These are phyloP conservation scores for Gastrolobium bilobum DNA, from an alignment of 306 rosid species.

Conservation along the genomic window DNA sequence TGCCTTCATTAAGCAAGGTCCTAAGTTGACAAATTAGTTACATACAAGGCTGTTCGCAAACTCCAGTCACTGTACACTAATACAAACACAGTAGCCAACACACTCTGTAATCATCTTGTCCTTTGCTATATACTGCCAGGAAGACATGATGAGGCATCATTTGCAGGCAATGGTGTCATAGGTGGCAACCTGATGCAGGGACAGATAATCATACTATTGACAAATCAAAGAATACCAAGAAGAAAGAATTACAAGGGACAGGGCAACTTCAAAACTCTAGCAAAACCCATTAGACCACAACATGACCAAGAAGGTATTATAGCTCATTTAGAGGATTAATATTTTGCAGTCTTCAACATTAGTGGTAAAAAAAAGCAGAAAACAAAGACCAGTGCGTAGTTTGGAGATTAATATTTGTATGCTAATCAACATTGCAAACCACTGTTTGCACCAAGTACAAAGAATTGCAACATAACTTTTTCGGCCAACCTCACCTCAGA, in stretches of 20 bases:
- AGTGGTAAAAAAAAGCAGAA: background rate
- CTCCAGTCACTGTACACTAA: too few species aligned
- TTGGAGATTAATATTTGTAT: background rate
- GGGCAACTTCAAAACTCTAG: background rate
- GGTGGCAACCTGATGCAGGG: too few species aligned
- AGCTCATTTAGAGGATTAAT: background rate
- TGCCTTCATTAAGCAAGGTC: too few species aligned
- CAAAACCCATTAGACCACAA: background rate
- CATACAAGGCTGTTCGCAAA: too few species aligned
- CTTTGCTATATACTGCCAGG: too few species aligned
- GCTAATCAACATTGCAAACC: too few species aligned
- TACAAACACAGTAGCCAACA: too few species aligned
- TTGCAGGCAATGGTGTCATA: too few species aligned
- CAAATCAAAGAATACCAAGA: conserved; percentile 27
- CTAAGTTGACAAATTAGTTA: too few species aligned
- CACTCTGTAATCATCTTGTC: too few species aligned
- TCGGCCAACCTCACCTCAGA: conserved; percentile 75
- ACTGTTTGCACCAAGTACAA: conserved; percentile 15
- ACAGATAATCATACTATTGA: background rate
- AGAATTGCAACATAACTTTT: conserved; percentile 23
- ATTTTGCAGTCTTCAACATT: background rate
- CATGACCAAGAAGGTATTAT: background rate
- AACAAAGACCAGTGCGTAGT: background rate
- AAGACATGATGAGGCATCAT: too few species aligned
- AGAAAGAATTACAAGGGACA: background rate